These are phyloP conservation scores for Yarrowia yakushimensis DNA, from an alignment of 805 yeast species.

Conservation along the genomic window DNA sequence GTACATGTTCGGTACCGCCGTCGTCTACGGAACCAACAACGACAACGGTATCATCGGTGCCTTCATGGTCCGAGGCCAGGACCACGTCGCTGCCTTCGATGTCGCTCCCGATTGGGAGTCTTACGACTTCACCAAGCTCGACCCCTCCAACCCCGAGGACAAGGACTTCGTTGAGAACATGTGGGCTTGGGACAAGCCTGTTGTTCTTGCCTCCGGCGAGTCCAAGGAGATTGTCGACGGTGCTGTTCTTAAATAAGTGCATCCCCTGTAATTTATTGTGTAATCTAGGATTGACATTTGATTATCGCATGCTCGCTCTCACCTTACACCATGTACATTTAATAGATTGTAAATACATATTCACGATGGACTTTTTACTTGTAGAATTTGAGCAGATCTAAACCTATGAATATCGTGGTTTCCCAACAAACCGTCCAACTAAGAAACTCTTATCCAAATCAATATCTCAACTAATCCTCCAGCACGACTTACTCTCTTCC, in stretches of 20 bases:
- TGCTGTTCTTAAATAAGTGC: conserved; percentile 82
- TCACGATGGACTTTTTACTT: too few species aligned
- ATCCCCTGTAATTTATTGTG: conserved; percentile 11
- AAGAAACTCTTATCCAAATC: too few species aligned
- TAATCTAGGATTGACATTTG: conserved; percentile 2
- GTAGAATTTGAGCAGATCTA: too few species aligned
- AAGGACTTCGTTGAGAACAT: conserved; percentile 79
- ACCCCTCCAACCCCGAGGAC: conserved; percentile 70
- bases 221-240: conserved; percentile 91
- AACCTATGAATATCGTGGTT: too few species aligned
- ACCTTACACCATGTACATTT: conserved; percentile 14
- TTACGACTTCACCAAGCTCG: conserved; percentile 77
- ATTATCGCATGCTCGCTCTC: too few species aligned
- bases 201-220: conserved; percentile 65
- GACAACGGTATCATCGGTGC: conserved; percentile 96
- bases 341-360: background rate
- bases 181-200: conserved; percentile 99
- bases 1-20: conserved; percentile 88
- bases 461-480: too few species aligned
- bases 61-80: conserved; percentile 94
- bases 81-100: conserved; percentile 82
- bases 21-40: conserved; percentile 98
- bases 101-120: conserved; percentile 99
- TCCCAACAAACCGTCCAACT: too few species aligned
- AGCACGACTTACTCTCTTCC: too few species aligned